phyloP scores from a whole-genome alignment of 139 green algal species.

The Zygnema circumcarinatum region DNA sequence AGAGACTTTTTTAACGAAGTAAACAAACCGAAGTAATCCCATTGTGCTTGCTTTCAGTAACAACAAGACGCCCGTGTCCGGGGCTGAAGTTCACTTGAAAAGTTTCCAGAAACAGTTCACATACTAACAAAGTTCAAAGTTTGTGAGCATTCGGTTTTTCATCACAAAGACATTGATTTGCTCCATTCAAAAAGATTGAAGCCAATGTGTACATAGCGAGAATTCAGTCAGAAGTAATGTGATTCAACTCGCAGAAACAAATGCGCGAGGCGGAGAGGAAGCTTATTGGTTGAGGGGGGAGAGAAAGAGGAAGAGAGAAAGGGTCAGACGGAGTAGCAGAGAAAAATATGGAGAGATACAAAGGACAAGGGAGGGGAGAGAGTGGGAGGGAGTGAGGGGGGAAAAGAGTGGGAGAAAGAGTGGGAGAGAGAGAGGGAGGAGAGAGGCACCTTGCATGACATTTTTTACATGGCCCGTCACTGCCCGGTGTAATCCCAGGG shows the following conservation, averaged over 20 bases:
- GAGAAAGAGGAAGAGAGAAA: not conserved
- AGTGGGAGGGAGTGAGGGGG: not conserved
- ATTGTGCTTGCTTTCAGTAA: no score
- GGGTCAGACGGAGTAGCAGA: not conserved
- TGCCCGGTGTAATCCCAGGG: not conserved
- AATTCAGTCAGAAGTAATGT: not conserved
- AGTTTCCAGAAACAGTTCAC: not conserved
- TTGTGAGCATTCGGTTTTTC: no score
- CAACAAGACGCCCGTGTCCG: no score
- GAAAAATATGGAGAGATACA: not conserved
- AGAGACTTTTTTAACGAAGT: no score
- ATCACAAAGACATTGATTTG: no score
- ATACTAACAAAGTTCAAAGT: not conserved
- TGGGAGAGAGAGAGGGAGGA: not conserved
- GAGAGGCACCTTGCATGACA: conserved; percentile 12
- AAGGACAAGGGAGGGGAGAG: not conserved
- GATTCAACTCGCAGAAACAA: not conserved
- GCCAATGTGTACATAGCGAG: not conserved
- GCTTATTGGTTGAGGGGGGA: not conserved
- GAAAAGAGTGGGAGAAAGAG: not conserved
- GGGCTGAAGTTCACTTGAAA: not conserved
- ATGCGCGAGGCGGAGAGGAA: not conserved
- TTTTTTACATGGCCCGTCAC: not conserved
- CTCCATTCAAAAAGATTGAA: not conserved
- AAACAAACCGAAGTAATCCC: no score